Conservation (phyloP, 257 asterid genomes). For the Handroanthus guayacan region DNA sequence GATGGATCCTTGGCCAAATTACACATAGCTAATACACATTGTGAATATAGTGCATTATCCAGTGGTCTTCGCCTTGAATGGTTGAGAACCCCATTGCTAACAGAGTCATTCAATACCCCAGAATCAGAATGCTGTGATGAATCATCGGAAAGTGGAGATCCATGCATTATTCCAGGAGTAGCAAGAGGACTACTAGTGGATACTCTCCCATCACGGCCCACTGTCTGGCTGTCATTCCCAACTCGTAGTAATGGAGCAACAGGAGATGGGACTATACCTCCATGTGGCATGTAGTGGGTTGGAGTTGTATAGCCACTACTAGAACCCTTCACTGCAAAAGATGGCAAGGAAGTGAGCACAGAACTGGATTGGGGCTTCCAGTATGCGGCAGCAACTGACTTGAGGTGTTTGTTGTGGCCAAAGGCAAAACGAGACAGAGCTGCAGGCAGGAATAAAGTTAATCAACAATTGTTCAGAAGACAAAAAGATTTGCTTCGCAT, state of each 20-base stretch:
- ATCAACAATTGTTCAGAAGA: conserved; percentile 3
- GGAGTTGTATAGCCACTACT: conserved; percentile 87
- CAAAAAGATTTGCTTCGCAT: conserved; percentile 6
- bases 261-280: conserved; percentile 72
- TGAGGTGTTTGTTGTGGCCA: conserved; percentile 92
- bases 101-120: conserved; percentile 68
- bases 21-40: conserved; percentile 89
- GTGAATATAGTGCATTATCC: conserved; percentile 84
- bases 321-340: conserved; percentile 73
- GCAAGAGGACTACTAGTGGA: conserved; percentile 93
- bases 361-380: conserved; percentile 84
- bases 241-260: conserved; percentile 70
- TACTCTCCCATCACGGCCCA: conserved; percentile 80
- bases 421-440: conserved; percentile 98
- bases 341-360: conserved; percentile 83
- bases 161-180: conserved; percentile 86
- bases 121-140: conserved; percentile 96
- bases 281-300: conserved; percentile 72
- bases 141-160: conserved; percentile 97
- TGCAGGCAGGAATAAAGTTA: conserved; percentile 48
- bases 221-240: conserved; percentile 67
- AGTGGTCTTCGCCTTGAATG: conserved; percentile 76
- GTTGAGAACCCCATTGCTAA: conserved; percentile 75
- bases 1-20: conserved; percentile 96
- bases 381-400: conserved; percentile 90